phyloP scores from a whole-genome alignment of 108 stramenopile species.

The Cyclotella choctawhatcheeana region DNA sequence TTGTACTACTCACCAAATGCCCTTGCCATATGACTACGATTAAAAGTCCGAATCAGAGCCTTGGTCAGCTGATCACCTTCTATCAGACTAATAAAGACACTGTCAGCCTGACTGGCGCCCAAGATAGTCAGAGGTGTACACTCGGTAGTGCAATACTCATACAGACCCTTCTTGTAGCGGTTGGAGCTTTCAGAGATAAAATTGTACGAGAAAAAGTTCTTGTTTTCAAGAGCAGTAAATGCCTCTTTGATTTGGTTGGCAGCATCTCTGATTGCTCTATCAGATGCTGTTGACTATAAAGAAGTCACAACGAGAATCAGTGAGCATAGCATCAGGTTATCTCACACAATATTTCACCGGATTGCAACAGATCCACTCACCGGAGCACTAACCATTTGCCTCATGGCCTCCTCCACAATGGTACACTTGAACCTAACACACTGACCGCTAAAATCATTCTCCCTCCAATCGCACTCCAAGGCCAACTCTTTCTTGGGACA shows the following conservation, averaged over 20 bases:
- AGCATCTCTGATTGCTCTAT: constrained; percentile 13
- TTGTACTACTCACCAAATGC: constrained; percentile 25
- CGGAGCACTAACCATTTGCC: constrained; percentile 30
- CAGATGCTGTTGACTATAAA: constrained; percentile 10
- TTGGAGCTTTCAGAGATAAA: constrained; percentile 29
- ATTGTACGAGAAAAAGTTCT: constrained; percentile 34
- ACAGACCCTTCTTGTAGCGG: constrained; percentile 35
- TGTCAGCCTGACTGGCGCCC: constrained; percentile 25
- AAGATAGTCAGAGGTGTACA: constrained; percentile 22
- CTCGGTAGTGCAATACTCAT: constrained; percentile 42
- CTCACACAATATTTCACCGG: background rate
- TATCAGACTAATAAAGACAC: constrained; percentile 24
- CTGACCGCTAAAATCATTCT: constrained; percentile 33
- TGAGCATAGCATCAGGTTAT: background rate
- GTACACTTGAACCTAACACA: constrained; percentile 37
- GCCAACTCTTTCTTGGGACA: constrained; percentile 48
- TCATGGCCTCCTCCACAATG: constrained; percentile 35
- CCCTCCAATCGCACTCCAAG: constrained; percentile 35
- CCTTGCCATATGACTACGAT: constrained; percentile 15
- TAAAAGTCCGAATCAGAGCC: constrained; percentile 36
- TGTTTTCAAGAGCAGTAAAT: constrained; percentile 35
- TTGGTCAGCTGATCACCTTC: constrained; percentile 29
- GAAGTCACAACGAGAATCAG: background rate
- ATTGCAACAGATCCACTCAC: constrained; percentile 17
- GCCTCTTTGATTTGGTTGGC: constrained; percentile 35